These are phyloP conservation scores for Apiospora marii DNA, from an alignment of 2,329 filamentous ascomycete genomes.

Conservation along the genomic window DNA sequence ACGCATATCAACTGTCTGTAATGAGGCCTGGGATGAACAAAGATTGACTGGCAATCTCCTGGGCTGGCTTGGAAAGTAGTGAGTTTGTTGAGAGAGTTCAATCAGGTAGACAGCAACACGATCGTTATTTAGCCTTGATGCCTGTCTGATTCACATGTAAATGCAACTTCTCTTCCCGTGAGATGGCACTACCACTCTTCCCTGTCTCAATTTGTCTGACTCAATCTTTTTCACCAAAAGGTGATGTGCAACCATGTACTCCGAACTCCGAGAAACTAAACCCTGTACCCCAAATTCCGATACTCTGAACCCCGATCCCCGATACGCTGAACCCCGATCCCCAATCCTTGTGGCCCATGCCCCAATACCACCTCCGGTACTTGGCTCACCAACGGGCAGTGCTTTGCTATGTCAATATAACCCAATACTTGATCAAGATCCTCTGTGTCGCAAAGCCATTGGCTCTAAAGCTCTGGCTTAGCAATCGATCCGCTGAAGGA, in stretches of 20 bases:
- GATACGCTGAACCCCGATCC: not conserved
- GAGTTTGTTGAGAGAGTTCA: not conserved
- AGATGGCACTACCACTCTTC: not conserved
- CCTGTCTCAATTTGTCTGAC: not conserved
- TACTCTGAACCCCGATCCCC: not conserved
- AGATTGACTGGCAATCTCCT: not conserved
- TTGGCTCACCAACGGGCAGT: not conserved
- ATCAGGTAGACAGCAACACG: conserved; percentile 2
- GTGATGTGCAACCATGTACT: not conserved
- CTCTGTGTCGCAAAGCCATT: not conserved
- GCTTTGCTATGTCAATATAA: accelerated
- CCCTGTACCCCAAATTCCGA: not conserved
- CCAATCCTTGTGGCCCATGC: not conserved
- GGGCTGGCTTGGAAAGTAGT: not conserved
- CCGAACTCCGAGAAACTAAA: not conserved
- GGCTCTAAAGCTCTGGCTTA: not conserved
- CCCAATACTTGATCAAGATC: not conserved
- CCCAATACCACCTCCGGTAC: not conserved
- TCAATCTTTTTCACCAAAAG: not conserved
- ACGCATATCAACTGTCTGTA: not conserved
- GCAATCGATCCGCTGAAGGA: not conserved
- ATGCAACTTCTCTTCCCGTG: not conserved
- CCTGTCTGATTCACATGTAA: not conserved
- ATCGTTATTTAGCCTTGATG: not conserved
- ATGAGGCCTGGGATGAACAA: not conserved